Conservation (phyloP, 2,329 filamentous ascomycete species). For the Pseudogymnoascus sp. region DNA sequence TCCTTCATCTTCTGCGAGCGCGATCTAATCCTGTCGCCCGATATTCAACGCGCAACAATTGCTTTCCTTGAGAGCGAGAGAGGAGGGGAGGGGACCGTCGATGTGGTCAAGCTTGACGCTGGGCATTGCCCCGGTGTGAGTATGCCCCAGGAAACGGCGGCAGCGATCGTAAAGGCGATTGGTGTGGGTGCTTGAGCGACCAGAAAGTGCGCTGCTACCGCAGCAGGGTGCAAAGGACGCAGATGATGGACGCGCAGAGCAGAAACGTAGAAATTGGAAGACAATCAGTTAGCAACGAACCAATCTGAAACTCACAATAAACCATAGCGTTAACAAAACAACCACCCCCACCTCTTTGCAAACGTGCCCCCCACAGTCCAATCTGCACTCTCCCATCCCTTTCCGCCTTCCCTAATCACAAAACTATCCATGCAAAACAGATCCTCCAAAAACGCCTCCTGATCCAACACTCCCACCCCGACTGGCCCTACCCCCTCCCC, state of each 20-base stretch:
- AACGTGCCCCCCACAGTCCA: neutral
- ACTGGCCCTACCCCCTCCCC: neutral
- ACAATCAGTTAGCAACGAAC: neutral
- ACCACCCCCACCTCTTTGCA: neutral
- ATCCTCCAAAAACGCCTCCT: neutral
- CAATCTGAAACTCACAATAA: neutral
- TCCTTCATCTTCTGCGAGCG: neutral
- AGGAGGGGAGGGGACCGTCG: neutral
- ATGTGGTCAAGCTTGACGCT: neutral
- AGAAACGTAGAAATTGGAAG: neutral
- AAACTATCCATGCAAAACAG: slow-evolving; percentile 5
- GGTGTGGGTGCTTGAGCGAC: neutral
- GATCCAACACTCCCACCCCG: neutral
- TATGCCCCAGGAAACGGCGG: neutral
- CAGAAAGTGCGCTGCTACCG: too few species aligned
- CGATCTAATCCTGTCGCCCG: neutral
- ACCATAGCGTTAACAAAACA: slow-evolving; percentile 5
- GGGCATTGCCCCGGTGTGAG: slow-evolving; percentile 2
- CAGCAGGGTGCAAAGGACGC: neutral
- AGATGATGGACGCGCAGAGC: neutral
- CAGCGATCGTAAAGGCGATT: neutral
- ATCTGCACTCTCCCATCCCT: neutral
- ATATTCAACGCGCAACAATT: neutral
- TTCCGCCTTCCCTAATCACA: neutral
- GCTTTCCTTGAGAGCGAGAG: neutral